phyloP scores from a whole-genome alignment of 345 rosid species.

The Aegle marmelos region DNA sequence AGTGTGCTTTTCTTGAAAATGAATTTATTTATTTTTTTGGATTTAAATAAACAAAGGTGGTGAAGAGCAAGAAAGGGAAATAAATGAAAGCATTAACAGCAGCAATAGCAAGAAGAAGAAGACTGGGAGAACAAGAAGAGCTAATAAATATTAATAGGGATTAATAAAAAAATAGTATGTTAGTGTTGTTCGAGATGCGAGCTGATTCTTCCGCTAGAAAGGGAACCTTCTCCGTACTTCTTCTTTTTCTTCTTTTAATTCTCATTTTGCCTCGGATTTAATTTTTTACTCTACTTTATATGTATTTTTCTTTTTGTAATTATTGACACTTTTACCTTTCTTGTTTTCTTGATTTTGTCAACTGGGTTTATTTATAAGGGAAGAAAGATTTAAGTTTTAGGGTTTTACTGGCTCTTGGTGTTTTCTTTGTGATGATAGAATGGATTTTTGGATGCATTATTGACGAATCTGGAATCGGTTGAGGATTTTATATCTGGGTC shows the following conservation, averaged over 20 bases:
- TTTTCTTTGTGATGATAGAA: slow-evolving; percentile 25
- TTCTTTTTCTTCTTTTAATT: slow-evolving; percentile 61
- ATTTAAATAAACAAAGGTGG: not conserved
- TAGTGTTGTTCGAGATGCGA: slow-evolving; percentile 53
- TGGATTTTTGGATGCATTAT: slow-evolving; percentile 35
- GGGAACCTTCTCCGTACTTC: slow-evolving; percentile 62
- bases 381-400: not conserved
- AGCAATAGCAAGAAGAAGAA: slow-evolving; percentile 4
- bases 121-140: not conserved
- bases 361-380: slow-evolving; percentile 4
- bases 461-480: slow-evolving; percentile 44
- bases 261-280: slow-evolving; percentile 62
- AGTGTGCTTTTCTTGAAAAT: slow-evolving; percentile 12
- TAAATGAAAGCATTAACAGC: slow-evolving; percentile 16
- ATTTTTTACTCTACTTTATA: not conserved
- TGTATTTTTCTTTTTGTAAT: not conserved
- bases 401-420: not conserved
- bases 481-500: slow-evolving; percentile 2
- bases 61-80: not conserved
- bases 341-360: slow-evolving; percentile 19
- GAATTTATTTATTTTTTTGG: not conserved
- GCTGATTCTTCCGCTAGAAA: slow-evolving; percentile 50
- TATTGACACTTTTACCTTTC: not conserved
- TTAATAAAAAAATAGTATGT: not conserved
- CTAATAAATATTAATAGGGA: not conserved